Evolutionary conservation across 495 filamentous ascomycete genomes (phyloP), one percentile per base, ranked within the genome.

Genomic region (Rhypophila decipiens): DNA sequence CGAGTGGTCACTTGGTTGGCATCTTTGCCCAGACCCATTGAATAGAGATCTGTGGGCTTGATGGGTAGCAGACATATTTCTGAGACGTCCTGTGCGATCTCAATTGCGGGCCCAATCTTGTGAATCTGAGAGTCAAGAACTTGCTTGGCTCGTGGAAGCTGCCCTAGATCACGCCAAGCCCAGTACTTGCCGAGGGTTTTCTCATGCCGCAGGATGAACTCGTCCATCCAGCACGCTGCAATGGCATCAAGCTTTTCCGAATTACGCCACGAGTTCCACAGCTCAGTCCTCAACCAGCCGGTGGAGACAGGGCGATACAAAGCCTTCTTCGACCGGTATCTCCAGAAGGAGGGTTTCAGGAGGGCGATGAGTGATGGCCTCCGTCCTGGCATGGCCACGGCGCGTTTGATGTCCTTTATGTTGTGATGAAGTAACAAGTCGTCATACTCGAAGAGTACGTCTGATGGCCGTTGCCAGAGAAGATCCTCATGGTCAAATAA

Each of bases 231-330:
- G 47, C 80, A 70, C 19, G 79, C 70, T 24, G 73, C 72, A n/a
- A 84, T 73, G 15, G 75, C 81, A 45, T 85, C 81, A 10, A 84
- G 67, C 20, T 76, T 73, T 18, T 66, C 61, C 2, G 68, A 66
- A n/a, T 74, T 72, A 49, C 81, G 82, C 81, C 81, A 85, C 4
- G 72, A 69, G 46, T 78, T 78, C 81, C 81, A 85, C 24, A 85
- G 72, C 56, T 80, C 58, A 0, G 81, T 82, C 17, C 81, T 69
- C 49, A 77, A 70, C 34, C 67, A 69, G 21, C 78, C 79, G 5
- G 78, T 83, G 0, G 80, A 80, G 3, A 62, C 46, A 3, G 24
- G 50, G 1, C 46, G 41, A 29, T 56, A 59, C 13, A 55, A 35
- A 12, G 33, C 33, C 44, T 53, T 57, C 22, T 42, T 49, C 8